Percentiles rank a stretch among this genome's conserved stretches.
These are phyloP conservation scores for Marasmius sp. DNA, from an alignment of 1,284 basidiomycete genomes.

Conservation along the genomic window DNA sequence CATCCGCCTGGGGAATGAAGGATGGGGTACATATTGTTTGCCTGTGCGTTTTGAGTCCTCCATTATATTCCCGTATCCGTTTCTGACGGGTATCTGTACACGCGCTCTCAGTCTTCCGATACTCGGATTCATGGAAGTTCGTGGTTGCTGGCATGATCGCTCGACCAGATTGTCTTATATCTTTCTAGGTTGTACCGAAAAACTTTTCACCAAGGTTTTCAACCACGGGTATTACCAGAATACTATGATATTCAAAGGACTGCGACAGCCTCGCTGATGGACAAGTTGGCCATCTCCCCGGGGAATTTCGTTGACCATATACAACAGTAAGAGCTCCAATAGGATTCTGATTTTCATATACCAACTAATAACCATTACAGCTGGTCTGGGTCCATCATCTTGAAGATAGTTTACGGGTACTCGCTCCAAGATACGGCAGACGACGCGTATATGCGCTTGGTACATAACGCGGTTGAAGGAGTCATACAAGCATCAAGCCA, in stretches of 20 bases:
- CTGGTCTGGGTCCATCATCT: neutral
- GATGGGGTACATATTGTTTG: neutral
- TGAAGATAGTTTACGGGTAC: neutral
- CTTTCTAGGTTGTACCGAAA: neutral
- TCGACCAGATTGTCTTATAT: neutral
- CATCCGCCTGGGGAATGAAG: neutral
- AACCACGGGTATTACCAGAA: neutral
- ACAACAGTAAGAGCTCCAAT: neutral
- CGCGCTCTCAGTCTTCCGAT: neutral
- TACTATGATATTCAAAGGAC: neutral
- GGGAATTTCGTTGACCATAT: neutral
- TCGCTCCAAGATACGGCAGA: neutral
- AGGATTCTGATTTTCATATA: too few species aligned
- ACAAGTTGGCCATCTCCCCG: neutral
- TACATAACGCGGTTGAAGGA: neutral
- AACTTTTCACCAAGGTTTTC: neutral
- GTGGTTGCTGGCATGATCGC: neutral
- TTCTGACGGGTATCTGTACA: neutral
- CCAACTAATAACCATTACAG: too few species aligned
- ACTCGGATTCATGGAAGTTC: neutral
- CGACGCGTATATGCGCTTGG: neutral
- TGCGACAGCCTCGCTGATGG: neutral
- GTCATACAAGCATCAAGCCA: neutral
- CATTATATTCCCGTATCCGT: neutral
- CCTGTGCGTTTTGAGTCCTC: neutral